phyloP scores from a whole-genome alignment of 2,329 filamentous ascomycete species.

The Trichoderma harzianum region DNA sequence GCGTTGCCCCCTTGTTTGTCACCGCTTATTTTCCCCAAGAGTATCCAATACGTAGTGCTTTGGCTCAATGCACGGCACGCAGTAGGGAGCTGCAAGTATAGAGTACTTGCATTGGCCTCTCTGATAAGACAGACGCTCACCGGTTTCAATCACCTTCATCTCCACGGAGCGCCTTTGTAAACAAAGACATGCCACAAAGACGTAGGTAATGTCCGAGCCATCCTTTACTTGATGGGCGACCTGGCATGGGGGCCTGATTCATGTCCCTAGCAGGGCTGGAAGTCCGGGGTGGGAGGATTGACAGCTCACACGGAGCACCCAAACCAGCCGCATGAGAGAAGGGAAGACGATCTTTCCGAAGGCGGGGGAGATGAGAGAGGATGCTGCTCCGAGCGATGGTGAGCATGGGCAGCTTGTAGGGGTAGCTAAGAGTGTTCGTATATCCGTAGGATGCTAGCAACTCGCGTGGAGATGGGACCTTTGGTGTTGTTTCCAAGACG shows the following conservation, averaged over 20 bases:
- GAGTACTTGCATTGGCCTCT: neutral
- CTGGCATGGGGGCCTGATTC: constrained; percentile 9
- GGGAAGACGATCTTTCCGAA: neutral
- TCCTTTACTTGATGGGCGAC: neutral
- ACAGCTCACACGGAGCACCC: constrained; percentile 14
- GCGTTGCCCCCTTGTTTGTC: neutral
- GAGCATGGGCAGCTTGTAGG: neutral
- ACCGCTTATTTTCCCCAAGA: neutral
- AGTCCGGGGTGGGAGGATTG: neutral
- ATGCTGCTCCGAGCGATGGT: neutral
- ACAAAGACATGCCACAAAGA: neutral
- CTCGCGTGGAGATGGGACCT: neutral
- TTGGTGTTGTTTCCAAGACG: neutral
- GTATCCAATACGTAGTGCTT: neutral
- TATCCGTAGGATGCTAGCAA: neutral
- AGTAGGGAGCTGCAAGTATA: neutral
- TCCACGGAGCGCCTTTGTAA: neutral
- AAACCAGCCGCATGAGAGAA: neutral
- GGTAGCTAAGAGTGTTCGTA: neutral
- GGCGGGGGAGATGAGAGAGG: constrained; percentile 3
- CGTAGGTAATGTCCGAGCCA: constrained; percentile 12
- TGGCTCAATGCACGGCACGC: neutral
- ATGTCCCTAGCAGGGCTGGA: constrained; percentile 12
- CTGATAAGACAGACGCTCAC: neutral
- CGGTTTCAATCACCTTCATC: constrained; percentile 6